Evolutionary conservation across 371 early-diverging fungal genomes (phyloP).

Genomic region (Lichtheimia corymbifera): DNA sequence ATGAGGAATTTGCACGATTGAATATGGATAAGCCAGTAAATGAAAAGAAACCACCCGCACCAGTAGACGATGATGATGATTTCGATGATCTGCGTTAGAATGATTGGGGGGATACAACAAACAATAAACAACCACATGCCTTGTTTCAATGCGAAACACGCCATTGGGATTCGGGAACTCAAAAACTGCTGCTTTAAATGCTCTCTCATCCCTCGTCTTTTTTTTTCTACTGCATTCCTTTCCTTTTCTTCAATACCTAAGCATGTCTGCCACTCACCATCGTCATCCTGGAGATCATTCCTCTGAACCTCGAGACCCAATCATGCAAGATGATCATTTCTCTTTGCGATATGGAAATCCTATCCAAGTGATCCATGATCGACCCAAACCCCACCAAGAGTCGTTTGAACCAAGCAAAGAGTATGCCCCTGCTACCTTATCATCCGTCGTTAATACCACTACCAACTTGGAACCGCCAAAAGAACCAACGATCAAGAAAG

Average conservation of each 20-base stretch:
- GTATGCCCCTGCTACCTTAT: conserved; percentile 18
- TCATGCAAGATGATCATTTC: conserved; percentile 40
- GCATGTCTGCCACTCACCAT: background rate
- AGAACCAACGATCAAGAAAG: conserved; percentile 5
- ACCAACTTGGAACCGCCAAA: background rate
- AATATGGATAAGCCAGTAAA: conserved; percentile 2
- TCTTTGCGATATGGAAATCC: conserved; percentile 40
- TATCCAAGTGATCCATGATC: conserved; percentile 39
- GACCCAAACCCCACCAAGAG: conserved; percentile 19
- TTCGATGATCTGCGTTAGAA: conserved; percentile 17
- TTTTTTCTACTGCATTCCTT: background rate
- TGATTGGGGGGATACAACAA: background rate
- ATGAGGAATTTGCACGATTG: conserved; percentile 15
- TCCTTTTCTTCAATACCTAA: background rate
- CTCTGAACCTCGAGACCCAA: conserved; percentile 30
- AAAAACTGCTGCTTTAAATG: too few relatives aligned
- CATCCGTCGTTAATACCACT: conserved; percentile 3
- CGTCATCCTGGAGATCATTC: background rate
- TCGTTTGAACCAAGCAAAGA: conserved; percentile 32
- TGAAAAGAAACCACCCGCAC: conserved; percentile 7
- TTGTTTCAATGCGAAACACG: too few relatives aligned
- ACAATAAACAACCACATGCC: too few relatives aligned
- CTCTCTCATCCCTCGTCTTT: background rate
- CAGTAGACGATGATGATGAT: conserved; percentile 22
- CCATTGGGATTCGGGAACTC: too few relatives aligned